phyloP scores from a whole-genome alignment of 345 rosid genomes.

The Punica granatum region DNA sequence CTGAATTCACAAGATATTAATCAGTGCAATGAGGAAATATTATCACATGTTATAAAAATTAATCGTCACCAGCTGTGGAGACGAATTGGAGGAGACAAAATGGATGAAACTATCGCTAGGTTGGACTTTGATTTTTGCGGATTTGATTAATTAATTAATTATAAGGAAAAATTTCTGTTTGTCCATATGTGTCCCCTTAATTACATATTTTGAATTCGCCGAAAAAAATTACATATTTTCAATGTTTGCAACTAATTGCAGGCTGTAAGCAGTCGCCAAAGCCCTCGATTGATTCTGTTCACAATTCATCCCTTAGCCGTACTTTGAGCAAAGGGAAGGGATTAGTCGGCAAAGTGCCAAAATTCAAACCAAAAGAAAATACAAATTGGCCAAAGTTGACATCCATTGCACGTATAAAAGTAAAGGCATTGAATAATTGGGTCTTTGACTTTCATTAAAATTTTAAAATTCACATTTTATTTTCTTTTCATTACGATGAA shows the following conservation, averaged over 20 bases:
- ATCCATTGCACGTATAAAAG: background rate
- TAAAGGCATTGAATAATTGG: background rate
- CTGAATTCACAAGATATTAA: too few relatives aligned
- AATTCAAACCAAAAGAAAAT: background rate
- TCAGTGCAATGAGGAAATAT: too few relatives aligned
- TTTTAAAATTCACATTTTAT: too few relatives aligned
- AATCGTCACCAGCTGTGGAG: too few relatives aligned
- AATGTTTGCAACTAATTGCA: background rate
- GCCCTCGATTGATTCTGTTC: background rate
- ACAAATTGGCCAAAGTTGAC: background rate
- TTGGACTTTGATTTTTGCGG: too few relatives aligned
- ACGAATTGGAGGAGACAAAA: too few relatives aligned
- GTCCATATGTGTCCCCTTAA: background rate
- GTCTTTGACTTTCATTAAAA: background rate
- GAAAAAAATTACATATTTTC: too few relatives aligned
- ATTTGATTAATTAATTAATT: too few relatives aligned
- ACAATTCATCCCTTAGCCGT: background rate
- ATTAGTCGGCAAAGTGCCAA: background rate
- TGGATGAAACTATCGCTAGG: too few relatives aligned
- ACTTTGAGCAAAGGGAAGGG: background rate
- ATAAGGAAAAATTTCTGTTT: background rate
- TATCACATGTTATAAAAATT: too few relatives aligned
- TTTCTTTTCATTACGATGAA: too few relatives aligned
- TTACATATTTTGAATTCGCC: too few relatives aligned
- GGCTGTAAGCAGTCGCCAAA: background rate